phyloP scores from a whole-genome alignment of 441 rosid species.

The Aleurites moluccanus region DNA sequence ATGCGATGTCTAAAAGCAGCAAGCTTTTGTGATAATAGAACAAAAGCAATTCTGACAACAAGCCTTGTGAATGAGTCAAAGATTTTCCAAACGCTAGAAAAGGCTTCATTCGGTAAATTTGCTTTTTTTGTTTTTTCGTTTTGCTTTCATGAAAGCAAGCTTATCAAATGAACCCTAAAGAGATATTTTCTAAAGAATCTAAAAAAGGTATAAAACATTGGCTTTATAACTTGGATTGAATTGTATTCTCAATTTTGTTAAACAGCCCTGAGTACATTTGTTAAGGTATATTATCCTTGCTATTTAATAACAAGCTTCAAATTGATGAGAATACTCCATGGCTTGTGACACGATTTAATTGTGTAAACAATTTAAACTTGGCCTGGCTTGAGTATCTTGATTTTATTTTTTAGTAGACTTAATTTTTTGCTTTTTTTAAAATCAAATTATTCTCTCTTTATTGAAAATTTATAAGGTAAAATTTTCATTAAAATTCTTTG shows the following conservation, averaged over 20 bases:
- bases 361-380: background rate
- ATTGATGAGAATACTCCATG: background rate
- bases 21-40: background rate
- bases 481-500: background rate
- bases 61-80: background rate
- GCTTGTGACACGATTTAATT: background rate
- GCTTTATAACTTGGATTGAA: background rate
- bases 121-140: too few species aligned
- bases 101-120: too few species aligned
- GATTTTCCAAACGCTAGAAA: background rate
- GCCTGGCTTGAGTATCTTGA: background rate
- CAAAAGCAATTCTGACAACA: background rate
- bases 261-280: background rate
- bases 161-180: background rate
- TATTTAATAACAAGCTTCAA: background rate
- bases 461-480: background rate
- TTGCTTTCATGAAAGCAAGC: background rate
- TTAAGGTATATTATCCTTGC: background rate
- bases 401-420: background rate
- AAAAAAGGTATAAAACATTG: background rate
- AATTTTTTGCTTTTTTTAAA: too few species aligned
- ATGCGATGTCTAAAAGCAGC: background rate
- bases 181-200: background rate
- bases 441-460: background rate
- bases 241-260: background rate